These are phyloP conservation scores for Botrytis fragariae DNA, from an alignment of 2,329 filamentous ascomycete genomes.

Conservation along the genomic window DNA sequence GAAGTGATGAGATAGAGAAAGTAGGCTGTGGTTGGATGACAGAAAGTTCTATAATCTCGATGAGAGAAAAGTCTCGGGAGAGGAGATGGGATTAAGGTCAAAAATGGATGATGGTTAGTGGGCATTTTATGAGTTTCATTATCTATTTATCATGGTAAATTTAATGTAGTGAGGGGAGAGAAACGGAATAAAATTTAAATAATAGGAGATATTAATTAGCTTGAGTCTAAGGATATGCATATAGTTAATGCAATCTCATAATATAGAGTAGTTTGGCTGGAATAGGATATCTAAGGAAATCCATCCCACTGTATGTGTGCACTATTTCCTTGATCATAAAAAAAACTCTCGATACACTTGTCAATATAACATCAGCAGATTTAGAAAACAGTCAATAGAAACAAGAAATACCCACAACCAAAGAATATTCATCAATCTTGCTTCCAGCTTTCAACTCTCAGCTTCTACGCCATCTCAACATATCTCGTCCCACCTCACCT, in stretches of 20 bases:
- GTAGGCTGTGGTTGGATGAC: neutral
- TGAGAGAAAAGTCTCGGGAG: neutral
- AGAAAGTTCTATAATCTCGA: neutral
- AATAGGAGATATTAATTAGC: neutral
- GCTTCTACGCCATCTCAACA: neutral
- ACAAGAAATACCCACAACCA: neutral
- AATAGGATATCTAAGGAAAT: neutral
- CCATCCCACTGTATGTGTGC: too few relatives aligned
- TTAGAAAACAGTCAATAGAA: neutral
- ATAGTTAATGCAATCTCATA: neutral
- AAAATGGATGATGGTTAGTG: too few relatives aligned
- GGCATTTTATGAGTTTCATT: neutral
- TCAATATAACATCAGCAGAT: neutral
- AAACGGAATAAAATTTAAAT: neutral
- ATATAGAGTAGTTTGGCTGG: neutral
- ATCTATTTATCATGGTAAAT: neutral
- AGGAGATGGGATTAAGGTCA: too few relatives aligned
- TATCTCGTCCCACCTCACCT: neutral
- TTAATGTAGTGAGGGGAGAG: neutral
- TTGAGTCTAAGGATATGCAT: too few relatives aligned
- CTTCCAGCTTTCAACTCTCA: neutral
- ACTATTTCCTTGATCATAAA: neutral
- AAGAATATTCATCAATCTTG: neutral
- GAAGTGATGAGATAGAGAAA: neutral
- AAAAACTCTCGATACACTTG: neutral